These are phyloP conservation scores for Fragaria iinumae DNA, from an alignment of 306 rosid genomes.

Conservation along the genomic window DNA sequence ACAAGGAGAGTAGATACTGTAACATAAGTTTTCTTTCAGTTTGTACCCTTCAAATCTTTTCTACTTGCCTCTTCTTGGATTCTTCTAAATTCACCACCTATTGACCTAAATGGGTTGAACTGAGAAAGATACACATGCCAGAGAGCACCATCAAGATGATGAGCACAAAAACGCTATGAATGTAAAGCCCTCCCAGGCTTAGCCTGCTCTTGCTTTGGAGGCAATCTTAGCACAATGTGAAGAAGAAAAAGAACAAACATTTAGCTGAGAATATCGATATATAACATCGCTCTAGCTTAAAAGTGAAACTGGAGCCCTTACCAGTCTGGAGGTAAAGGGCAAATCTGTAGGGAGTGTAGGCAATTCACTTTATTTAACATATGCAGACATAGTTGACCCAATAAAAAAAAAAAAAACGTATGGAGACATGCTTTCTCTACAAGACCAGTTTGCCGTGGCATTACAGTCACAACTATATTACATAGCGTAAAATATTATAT, in stretches of 20 bases:
- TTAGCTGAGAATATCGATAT: background rate
- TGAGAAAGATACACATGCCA: conserved; percentile 11
- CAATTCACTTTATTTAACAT: too few relatives aligned
- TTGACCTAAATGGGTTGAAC: background rate
- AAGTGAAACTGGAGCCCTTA: too few relatives aligned
- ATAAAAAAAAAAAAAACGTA: too few relatives aligned
- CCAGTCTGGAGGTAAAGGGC: too few relatives aligned
- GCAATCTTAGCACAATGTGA: background rate
- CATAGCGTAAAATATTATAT: too few relatives aligned
- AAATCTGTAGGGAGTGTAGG: too few relatives aligned
- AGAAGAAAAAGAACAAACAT: background rate
- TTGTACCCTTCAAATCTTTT: background rate
- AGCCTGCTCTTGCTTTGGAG: conserved; percentile 1
- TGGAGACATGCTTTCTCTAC: too few relatives aligned
- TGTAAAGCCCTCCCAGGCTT: background rate
- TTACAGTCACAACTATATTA: too few relatives aligned
- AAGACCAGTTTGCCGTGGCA: too few relatives aligned
- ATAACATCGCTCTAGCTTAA: too few relatives aligned
- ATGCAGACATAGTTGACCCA: too few relatives aligned
- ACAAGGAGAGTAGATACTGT: background rate
- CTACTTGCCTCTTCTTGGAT: background rate
- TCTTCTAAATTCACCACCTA: too few relatives aligned
- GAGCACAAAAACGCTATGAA: background rate
- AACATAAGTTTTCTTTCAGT: background rate
- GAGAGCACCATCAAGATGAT: background rate